phyloP scores from a whole-genome alignment of 148 eudicot genomes.

The Persicaria maculosa region DNA sequence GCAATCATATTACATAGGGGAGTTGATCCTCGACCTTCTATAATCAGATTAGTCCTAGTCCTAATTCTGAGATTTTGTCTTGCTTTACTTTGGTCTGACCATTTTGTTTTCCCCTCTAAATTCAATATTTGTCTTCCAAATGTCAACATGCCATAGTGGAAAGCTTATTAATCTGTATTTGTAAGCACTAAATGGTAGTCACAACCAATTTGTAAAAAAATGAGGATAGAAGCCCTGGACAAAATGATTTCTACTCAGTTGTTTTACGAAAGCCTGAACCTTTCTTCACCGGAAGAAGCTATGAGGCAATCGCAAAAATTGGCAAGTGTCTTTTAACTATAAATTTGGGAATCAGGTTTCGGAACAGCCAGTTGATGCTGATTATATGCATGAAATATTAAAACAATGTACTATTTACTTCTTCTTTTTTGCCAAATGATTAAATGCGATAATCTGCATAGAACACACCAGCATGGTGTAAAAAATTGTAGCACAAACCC shows the following conservation, averaged over 20 bases:
- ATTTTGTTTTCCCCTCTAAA: background rate
- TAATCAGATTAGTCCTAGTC: background rate
- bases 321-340: background rate
- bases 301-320: background rate
- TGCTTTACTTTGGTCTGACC: background rate
- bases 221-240: background rate
- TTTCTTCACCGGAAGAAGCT: background rate
- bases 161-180: background rate
- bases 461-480: background rate
- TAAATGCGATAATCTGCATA: background rate
- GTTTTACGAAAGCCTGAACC: too few relatives aligned
- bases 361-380: background rate
- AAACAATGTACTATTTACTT: background rate
- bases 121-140: background rate
- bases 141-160: background rate
- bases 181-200: background rate
- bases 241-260: too few relatives aligned
- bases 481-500: background rate
- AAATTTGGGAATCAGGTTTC: background rate
- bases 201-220: background rate
- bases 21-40: background rate
- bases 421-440: background rate
- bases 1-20: background rate
- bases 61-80: background rate
- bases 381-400: background rate